Evolutionary conservation across 1,284 basidiomycete species (phyloP).

Genomic region (Erythrobasidium hasegawianum): DNA sequence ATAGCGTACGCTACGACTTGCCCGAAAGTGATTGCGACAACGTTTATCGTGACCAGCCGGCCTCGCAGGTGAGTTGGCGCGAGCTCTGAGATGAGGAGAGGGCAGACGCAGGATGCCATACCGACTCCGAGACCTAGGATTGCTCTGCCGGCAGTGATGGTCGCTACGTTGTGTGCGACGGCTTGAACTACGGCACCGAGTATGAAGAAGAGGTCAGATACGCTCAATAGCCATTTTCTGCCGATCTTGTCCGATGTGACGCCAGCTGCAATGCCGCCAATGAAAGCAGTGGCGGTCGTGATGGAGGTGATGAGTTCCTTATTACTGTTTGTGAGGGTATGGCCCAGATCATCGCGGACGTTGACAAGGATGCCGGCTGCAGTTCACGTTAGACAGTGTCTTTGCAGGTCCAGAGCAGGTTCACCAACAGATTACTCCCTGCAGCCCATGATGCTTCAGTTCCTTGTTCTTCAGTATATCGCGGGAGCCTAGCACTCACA

Average conservation of each 20-base stretch:
- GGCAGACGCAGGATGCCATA: slow-evolving; percentile 63
- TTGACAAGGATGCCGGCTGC: slow-evolving; percentile 62
- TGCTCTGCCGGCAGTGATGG: slow-evolving; percentile 72
- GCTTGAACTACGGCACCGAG: slow-evolving; percentile 64
- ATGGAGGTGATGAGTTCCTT: slow-evolving; percentile 77
- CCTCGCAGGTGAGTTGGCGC: slow-evolving; percentile 68
- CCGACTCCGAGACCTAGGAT: slow-evolving; percentile 61
- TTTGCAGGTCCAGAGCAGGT: no score
- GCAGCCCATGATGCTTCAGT: no score
- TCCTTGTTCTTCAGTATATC: no score
- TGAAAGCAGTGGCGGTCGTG: slow-evolving; percentile 70
- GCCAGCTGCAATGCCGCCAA: slow-evolving; percentile 68
- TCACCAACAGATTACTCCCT: no score
- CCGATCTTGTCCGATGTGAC: slow-evolving; percentile 69
- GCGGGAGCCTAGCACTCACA: no score
- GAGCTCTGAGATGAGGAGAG: slow-evolving; percentile 78
- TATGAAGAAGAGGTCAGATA: slow-evolving; percentile 64
- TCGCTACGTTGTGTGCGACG: slow-evolving; percentile 63
- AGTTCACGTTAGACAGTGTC: slow-evolving; percentile 32
- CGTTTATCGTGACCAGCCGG: slow-evolving; percentile 60
- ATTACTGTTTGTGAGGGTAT: slow-evolving; percentile 61
- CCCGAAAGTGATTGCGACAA: slow-evolving; percentile 43
- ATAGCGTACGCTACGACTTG: slow-evolving; percentile 40
- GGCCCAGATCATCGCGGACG: slow-evolving; percentile 65
- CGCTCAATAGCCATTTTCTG: slow-evolving; percentile 51